These are phyloP conservation scores for Teunomyces pallodes DNA, from an alignment of 805 yeast species.

Conservation along the genomic window DNA sequence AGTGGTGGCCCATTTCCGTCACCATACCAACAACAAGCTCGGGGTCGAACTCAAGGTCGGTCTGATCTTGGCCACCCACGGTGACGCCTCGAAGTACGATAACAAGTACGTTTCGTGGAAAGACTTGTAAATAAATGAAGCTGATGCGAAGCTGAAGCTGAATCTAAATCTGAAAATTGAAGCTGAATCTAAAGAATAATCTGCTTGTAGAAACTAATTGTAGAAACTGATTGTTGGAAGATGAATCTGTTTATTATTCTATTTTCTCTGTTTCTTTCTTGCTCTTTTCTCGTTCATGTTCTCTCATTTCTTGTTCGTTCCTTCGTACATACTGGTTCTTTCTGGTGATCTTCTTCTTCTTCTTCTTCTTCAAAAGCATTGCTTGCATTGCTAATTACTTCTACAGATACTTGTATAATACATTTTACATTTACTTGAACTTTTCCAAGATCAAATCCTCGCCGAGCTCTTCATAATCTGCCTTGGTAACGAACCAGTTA, in stretches of 20 bases:
- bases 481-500: constrained; percentile 56
- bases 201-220: too few relatives aligned
- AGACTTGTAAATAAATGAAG: constrained; percentile 4
- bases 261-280: too few relatives aligned
- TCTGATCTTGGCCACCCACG: constrained; percentile 58
- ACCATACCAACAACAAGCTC: constrained; percentile 46
- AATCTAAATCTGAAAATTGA: too few relatives aligned
- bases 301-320: too few relatives aligned
- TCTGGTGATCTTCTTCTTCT: too few relatives aligned
- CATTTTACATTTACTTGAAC: constrained; percentile 23
- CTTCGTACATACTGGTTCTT: too few relatives aligned
- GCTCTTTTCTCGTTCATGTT: too few relatives aligned
- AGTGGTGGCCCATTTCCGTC: constrained; percentile 60
- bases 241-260: too few relatives aligned
- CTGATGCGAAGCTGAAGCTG: too few relatives aligned
- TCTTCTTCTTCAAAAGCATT: background rate
- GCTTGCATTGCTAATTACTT: background rate
- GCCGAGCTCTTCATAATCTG: constrained; percentile 66
- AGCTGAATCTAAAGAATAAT: too few relatives aligned
- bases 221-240: too few relatives aligned
- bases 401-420: background rate
- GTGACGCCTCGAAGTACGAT: constrained; percentile 39
- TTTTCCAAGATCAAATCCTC: constrained; percentile 37
- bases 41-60: constrained; percentile 64
- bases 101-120: constrained; percentile 43